These are phyloP conservation scores for Colletotrichum eleusines DNA, from an alignment of 2,329 filamentous ascomycete genomes.

Conservation along the genomic window DNA sequence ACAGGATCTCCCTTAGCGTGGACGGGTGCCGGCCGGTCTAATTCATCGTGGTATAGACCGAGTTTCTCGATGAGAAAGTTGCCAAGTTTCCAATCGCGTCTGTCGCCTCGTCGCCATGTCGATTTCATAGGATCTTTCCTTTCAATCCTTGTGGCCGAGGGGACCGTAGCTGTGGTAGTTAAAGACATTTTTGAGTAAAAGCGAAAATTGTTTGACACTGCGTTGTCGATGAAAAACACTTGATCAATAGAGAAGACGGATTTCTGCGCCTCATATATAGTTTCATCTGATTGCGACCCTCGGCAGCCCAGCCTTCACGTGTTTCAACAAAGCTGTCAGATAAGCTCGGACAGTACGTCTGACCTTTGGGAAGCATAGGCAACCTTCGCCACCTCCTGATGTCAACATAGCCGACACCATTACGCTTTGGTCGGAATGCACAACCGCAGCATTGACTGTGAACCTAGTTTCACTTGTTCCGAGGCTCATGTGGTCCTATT, in stretches of 20 bases:
- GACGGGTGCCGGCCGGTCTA: slow-evolving; percentile 51
- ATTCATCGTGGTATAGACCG: slow-evolving; percentile 45
- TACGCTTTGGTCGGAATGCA: not conserved
- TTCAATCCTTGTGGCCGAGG: not conserved
- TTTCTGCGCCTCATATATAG: slow-evolving; percentile 10
- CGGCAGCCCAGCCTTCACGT: slow-evolving; percentile 35
- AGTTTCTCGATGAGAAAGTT: slow-evolving; percentile 52
- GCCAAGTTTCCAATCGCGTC: slow-evolving; percentile 47
- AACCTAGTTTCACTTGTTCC: slow-evolving; percentile 14
- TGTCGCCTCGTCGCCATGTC: slow-evolving; percentile 51
- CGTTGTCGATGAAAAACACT: not conserved
- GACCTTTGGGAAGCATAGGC: not conserved
- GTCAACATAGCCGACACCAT: not conserved
- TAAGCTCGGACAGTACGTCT: slow-evolving; percentile 27
- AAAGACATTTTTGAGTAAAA: not conserved
- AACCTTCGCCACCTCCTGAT: not conserved
- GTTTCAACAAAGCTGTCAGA: not conserved
- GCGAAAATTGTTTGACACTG: no score
- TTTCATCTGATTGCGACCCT: slow-evolving; percentile 25
- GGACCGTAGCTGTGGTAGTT: not conserved
- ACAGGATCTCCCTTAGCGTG: slow-evolving; percentile 56
- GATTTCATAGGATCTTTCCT: slow-evolving; percentile 56
- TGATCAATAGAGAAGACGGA: no score
- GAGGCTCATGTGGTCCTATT: not conserved
- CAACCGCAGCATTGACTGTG: not conserved